Evolutionary conservation across 2,329 filamentous ascomycete genomes (phyloP).

Genomic region (Colletotrichum eremochloae): DNA sequence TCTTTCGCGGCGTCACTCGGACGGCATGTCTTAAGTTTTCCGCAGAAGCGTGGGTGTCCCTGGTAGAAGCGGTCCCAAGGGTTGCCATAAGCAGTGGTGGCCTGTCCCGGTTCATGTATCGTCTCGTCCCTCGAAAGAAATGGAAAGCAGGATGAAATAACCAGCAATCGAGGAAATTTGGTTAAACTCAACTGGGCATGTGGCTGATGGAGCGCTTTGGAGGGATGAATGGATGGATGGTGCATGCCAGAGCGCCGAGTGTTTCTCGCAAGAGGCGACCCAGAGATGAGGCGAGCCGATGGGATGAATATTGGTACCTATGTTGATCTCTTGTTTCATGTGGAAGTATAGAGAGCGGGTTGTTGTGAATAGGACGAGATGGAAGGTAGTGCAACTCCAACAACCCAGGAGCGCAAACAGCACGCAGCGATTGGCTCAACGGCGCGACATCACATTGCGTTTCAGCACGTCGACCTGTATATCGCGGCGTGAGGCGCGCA

Average conservation of each 20-base stretch:
- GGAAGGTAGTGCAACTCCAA: neutral
- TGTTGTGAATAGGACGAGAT: constrained; percentile 3
- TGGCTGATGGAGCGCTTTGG: neutral
- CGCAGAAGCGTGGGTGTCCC: constrained; percentile 32
- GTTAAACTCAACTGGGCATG: neutral
- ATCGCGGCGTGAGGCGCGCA: constrained; percentile 22
- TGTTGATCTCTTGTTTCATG: constrained; percentile 35
- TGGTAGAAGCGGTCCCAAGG: constrained; percentile 26
- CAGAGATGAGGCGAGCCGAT: constrained; percentile 13
- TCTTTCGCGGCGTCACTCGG: constrained; percentile 21
- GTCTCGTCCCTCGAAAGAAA: neutral
- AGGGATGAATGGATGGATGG: neutral
- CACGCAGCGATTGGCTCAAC: constrained; percentile 28
- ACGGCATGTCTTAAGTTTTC: constrained; percentile 19
- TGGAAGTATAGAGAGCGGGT: constrained; percentile 16
- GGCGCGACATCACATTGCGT: constrained; percentile 24
- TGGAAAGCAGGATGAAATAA: neutral
- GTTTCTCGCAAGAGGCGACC: neutral
- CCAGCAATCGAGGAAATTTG: neutral
- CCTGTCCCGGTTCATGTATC: constrained; percentile 4
- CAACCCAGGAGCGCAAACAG: neutral
- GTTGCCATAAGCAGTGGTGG: constrained; percentile 11
- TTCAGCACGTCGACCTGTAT: constrained; percentile 32
- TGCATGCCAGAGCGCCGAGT: constrained; percentile 14
- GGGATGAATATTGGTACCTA: neutral